Conservation (phyloP, 768 basidiomycete genomes). For the Pleurotus giganteus region DNA sequence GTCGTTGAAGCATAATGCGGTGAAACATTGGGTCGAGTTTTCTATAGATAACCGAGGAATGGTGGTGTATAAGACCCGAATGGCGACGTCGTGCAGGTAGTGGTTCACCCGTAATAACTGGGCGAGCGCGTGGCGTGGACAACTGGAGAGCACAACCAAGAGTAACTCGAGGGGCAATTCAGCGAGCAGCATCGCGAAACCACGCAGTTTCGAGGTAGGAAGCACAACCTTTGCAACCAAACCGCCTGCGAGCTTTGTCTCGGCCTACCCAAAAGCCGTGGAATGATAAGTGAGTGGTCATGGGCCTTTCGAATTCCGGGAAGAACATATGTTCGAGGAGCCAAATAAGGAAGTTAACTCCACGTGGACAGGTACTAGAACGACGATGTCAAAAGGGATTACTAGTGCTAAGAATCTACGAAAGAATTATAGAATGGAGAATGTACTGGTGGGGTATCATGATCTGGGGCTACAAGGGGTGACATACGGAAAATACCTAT, state of each 20-base stretch:
- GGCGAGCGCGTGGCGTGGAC: not conserved
- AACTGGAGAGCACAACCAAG: not conserved
- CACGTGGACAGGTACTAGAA: not conserved
- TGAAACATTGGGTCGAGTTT: not conserved
- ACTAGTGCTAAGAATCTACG: too few species aligned
- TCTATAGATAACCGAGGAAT: conserved; percentile 1
- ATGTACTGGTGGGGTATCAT: not conserved
- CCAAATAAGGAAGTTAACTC: not conserved
- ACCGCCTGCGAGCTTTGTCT: too few species aligned
- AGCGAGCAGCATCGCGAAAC: not conserved
- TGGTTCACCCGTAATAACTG: not conserved
- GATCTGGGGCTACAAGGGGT: not conserved
- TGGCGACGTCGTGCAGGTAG: not conserved
- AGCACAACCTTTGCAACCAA: not conserved
- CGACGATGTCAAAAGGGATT: too few species aligned
- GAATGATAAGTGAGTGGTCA: too few species aligned
- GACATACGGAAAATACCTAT: not conserved
- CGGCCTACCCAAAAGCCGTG: too few species aligned
- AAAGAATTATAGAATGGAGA: not conserved
- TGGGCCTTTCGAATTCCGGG: not conserved
- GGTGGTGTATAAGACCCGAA: conserved; percentile 4
- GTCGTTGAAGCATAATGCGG: conserved; percentile 6
- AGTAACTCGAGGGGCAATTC: conserved; percentile 3
- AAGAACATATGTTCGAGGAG: not conserved
- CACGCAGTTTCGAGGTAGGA: not conserved